Base-by-base conservation (phyloP, 2,329 filamentous ascomycete genomes). In the Trichoderma sp. region DNA sequence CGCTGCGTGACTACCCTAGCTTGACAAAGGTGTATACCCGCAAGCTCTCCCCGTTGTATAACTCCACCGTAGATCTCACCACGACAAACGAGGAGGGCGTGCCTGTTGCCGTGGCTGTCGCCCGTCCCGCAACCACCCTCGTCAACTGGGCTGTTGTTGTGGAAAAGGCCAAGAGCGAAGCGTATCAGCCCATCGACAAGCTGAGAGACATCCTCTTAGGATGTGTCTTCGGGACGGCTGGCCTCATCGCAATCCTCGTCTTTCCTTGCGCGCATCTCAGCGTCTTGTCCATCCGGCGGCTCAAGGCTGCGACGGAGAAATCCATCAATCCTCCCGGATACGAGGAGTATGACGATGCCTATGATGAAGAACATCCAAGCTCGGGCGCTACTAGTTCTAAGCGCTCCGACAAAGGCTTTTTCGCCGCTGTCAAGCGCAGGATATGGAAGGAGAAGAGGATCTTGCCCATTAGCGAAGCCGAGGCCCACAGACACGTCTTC, bases 121-220 rank as follows among this genome's bases (percentile, higher is more conserved):
- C 91, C 7, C 82, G 90, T 12, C 87, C 90, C 0, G 82, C 85
- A 61, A 91, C 83, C 5, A 74, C 78, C 0, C 78, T 96, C 60
- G 91, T 91, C 7, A 86, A 94, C 71, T 97, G 93, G 93, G 87
- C 91, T 5, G 79, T 97, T 3, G 71, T 96, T 2, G 85, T 97
- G 0, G 93, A 97, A 74, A 89, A 95, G 75, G 81, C 86, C 2
- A 86, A 87, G 68, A 75, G 75, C 24, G 93, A 97, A 76, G 91
- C 93, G 0, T 93, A 90, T 78, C 81, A 82, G 7, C 90, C 93
- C 0, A 93, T 97, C 65, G 78, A 81, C 30, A 88, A 86, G 21
- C 81, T 97, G n/a, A 87, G 91, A 21, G 88, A 89, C 55, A 91
- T 97, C 58, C 84, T 97, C 1, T 77, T 97, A 2, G 91, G 87